Evolutionary conservation across 1,284 basidiomycete species (phyloP).

Genomic region (Macrocystidia cucumis): DNA sequence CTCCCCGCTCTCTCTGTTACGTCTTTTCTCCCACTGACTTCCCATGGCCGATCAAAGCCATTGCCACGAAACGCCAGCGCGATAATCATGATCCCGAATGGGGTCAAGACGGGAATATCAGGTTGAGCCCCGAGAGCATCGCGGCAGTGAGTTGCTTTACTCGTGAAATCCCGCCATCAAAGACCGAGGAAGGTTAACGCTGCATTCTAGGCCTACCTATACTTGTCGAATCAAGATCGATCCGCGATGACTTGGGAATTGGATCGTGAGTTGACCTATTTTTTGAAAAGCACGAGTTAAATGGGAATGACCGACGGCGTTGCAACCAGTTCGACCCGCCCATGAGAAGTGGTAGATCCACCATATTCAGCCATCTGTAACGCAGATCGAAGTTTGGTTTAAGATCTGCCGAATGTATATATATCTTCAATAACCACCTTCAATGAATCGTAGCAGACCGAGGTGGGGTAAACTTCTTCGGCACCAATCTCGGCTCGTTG

Average conservation of each 20-base stretch:
- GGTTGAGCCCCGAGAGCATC: constrained; percentile 57
- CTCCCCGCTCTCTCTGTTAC: no score
- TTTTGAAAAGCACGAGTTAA: constrained; percentile 1
- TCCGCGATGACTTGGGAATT: constrained; percentile 68
- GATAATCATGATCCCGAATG: no score
- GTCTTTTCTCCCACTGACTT: no score
- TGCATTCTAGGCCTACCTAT: constrained; percentile 41
- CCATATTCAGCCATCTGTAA: not conserved
- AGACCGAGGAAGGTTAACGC: no score
- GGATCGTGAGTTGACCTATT: constrained; percentile 37
- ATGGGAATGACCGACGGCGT: not conserved
- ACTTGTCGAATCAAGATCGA: constrained; percentile 50
- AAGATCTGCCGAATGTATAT: not conserved
- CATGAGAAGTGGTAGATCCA: constrained; percentile 36
- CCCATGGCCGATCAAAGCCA: no score
- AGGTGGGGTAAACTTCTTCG: not conserved
- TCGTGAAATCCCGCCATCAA: no score
- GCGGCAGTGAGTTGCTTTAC: no score
- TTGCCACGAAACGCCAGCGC: no score
- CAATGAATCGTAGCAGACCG: not conserved
- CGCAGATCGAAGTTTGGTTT: not conserved
- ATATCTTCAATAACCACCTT: not conserved
- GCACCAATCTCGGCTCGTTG: not conserved
- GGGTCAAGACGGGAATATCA: constrained; percentile 31
- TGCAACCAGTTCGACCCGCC: constrained; percentile 32